A percentile compares a stretch with the other conserved stretches of the same genome.
phyloP scores from a whole-genome alignment of 1,284 basidiomycete species.

The Cystobasidium sp. region DNA sequence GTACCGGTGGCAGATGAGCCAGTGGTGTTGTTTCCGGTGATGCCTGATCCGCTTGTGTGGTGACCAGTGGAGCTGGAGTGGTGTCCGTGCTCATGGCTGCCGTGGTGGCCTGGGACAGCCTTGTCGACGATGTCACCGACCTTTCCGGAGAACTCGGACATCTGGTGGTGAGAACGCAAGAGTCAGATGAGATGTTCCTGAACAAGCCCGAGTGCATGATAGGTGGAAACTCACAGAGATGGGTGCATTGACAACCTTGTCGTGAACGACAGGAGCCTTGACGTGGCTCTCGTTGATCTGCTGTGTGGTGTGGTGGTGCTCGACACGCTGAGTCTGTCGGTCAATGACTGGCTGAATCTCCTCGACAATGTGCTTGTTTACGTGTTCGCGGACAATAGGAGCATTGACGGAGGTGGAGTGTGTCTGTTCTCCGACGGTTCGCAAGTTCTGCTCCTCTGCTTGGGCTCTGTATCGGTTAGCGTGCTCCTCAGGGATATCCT shows the following conservation, averaged over 20 bases:
- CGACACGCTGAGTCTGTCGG: slow-evolving; percentile 40
- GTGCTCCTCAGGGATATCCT: slow-evolving; percentile 40
- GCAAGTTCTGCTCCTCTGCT: slow-evolving; percentile 24
- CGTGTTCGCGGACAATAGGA: slow-evolving; percentile 42
- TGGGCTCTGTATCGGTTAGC: slow-evolving; percentile 36
- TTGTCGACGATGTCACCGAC: slow-evolving; percentile 22
- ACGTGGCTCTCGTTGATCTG: slow-evolving; percentile 35
- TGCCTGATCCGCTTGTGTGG: slow-evolving; percentile 2
- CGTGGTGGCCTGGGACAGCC: background rate
- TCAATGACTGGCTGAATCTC: slow-evolving; percentile 45
- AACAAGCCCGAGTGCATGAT: background rate
- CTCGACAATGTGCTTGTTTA: slow-evolving; percentile 39
- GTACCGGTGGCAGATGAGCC: slow-evolving; percentile 15
- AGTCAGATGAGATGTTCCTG: background rate
- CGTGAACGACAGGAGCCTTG: slow-evolving; percentile 38
- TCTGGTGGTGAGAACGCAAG: background rate
- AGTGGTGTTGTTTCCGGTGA: slow-evolving; percentile 24
- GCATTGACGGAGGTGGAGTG: slow-evolving; percentile 44
- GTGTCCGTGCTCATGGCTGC: slow-evolving; percentile 3
- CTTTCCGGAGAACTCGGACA: slow-evolving; percentile 42
- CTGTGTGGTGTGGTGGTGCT: slow-evolving; percentile 45
- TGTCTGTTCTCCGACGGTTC: slow-evolving; percentile 39
- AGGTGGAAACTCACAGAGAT: slow-evolving; percentile 14
- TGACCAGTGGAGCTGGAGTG: slow-evolving; percentile 1
- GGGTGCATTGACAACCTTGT: slow-evolving; percentile 35